Evolutionary conservation across 139 green algal species (phyloP).

Genomic region (Picochlorum sp.): DNA sequence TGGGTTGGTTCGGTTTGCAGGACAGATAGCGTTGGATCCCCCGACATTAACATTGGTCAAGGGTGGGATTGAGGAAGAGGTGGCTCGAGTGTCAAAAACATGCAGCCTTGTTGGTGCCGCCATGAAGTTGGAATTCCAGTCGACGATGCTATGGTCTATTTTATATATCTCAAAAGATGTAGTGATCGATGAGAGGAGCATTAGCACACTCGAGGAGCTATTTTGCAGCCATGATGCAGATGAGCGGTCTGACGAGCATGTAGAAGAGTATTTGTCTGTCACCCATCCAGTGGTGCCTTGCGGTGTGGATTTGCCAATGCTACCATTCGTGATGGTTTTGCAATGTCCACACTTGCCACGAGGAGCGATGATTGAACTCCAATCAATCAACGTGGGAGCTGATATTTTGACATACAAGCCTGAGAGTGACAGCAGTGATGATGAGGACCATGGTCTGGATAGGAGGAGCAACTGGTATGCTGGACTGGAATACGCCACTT

Average conservation of each 20-base stretch:
- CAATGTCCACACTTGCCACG: background rate
- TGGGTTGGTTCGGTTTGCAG: constrained; percentile 39
- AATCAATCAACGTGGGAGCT: background rate
- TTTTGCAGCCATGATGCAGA: background rate
- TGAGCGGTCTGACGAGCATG: background rate
- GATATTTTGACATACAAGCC: background rate
- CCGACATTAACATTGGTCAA: constrained; percentile 46
- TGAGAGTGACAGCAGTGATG: background rate
- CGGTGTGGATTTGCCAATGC: background rate
- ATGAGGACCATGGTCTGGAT: too few relatives aligned
- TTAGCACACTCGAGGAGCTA: background rate
- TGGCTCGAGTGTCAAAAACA: constrained; percentile 26
- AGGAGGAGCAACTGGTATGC: too few relatives aligned
- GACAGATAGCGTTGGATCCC: constrained; percentile 58
- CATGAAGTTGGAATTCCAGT: constrained; percentile 32
- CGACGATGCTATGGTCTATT: constrained; percentile 36
- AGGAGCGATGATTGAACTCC: background rate
- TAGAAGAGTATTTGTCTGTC: background rate
- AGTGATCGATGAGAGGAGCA: background rate
- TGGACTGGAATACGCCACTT: too few relatives aligned
- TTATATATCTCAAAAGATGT: constrained; percentile 38
- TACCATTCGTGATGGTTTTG: background rate
- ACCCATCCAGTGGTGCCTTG: background rate
- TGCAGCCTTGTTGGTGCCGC: constrained; percentile 57
- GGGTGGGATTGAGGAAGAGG: constrained; percentile 1